Percentiles rank a stretch among this genome's conserved stretches.
Conservation (phyloP, 2,329 filamentous ascomycete species). For the Colletotrichum sp. region DNA sequence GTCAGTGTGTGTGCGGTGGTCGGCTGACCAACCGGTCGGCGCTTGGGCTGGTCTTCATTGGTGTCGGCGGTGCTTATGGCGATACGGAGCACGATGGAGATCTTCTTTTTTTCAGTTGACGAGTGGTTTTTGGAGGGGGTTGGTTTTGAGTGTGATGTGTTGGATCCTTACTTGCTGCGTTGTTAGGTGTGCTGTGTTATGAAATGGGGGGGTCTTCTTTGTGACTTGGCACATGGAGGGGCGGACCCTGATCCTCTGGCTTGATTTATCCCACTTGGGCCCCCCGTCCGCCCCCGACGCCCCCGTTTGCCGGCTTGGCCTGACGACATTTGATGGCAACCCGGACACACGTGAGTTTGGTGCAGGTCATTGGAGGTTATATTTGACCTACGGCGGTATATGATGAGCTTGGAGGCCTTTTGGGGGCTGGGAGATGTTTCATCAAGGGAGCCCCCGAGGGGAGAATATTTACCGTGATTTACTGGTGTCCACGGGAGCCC, state of each 20-base stretch:
- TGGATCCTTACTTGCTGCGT: neutral
- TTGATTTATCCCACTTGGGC: neutral
- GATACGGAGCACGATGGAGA: neutral
- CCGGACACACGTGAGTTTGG: neutral
- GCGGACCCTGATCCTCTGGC: neutral
- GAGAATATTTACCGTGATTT: neutral
- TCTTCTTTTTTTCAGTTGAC: neutral
- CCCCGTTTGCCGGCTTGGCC: neutral
- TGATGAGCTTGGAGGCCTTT: neutral
- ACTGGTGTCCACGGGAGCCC: neutral
- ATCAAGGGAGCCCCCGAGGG: neutral
- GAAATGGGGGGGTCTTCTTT: neutral
- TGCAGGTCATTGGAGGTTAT: neutral
- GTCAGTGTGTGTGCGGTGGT: neutral
- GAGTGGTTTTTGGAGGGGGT: neutral
- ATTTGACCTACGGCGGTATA: neutral
- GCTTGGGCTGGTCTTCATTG: neutral
- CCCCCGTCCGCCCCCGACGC: neutral
- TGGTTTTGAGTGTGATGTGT: neutral
- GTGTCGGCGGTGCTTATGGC: neutral
- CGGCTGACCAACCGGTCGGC: neutral
- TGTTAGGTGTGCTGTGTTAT: neutral
- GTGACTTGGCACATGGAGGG: neutral
- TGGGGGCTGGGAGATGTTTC: neutral
- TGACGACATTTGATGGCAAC: neutral